Percentiles rank a stretch among this genome's conserved stretches.
Conservation (phyloP, 2,329 filamentous ascomycete genomes). For the Microdochium bolleyi region DNA sequence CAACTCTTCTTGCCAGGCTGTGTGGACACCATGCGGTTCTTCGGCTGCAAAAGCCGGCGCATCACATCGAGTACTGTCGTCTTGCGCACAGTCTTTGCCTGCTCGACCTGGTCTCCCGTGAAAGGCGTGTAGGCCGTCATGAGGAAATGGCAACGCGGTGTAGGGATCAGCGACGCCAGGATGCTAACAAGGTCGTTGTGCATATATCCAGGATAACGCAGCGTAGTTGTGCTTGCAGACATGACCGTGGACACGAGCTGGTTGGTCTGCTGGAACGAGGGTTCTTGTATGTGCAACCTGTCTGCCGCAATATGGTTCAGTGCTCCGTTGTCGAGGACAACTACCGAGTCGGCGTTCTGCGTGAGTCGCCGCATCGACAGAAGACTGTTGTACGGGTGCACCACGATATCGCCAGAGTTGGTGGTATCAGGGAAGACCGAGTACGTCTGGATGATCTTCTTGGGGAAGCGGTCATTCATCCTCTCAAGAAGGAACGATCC, state of each 20-base stretch:
- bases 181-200: slow-evolving; percentile 98
- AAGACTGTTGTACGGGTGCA: slow-evolving; percentile 96
- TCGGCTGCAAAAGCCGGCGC: slow-evolving; percentile 88
- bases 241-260: slow-evolving; percentile 96
- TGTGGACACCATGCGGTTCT: slow-evolving; percentile 98
- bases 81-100: slow-evolving; percentile 95
- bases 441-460: slow-evolving; percentile 98
- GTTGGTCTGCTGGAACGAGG: slow-evolving; percentile 95
- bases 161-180: slow-evolving; percentile 90
- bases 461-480: slow-evolving; percentile 94
- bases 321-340: slow-evolving; percentile 93
- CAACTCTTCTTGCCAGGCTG: slow-evolving; percentile 94
- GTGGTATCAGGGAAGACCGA: slow-evolving; percentile 96
- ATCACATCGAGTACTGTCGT: slow-evolving; percentile 98
- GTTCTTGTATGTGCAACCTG: slow-evolving; percentile 86
- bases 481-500: slow-evolving; percentile 91
- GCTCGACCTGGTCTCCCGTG: slow-evolving; percentile 90
- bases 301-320: slow-evolving; percentile 91
- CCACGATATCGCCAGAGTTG: slow-evolving; percentile 81
- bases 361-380: slow-evolving; percentile 85
- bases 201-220: slow-evolving; percentile 98
- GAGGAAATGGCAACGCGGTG: slow-evolving; percentile 92
- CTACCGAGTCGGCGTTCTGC: slow-evolving; percentile 94
- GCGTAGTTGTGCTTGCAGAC: slow-evolving; percentile 93
- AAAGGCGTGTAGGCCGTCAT: slow-evolving; percentile 99